Evolutionary conservation across 106 monocot genomes (phyloP).

Genomic region (Dendrobium officinale): DNA sequence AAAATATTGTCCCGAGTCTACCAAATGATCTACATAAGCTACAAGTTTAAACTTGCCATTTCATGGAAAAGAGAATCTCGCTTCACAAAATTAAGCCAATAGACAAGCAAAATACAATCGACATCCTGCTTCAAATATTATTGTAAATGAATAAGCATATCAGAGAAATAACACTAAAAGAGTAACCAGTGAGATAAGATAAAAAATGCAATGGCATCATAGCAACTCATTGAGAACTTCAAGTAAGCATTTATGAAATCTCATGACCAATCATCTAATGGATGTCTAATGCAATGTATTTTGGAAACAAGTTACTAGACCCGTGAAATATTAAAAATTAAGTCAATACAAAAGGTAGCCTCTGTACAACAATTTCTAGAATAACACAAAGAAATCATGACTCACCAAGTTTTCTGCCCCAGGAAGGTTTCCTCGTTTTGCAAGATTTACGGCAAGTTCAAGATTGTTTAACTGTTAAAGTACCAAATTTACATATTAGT

Average conservation of each 20-base stretch:
- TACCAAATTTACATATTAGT: constrained; percentile 7
- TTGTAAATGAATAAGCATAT: not conserved
- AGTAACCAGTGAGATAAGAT: not conserved
- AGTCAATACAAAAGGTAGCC: not conserved
- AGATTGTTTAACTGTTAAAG: constrained; percentile 83
- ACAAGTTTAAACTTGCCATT: not conserved
- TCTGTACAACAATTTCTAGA: not conserved
- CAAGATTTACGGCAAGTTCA: constrained; percentile 96
- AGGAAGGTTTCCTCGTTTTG: constrained; percentile 94
- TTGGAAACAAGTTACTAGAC: not conserved
- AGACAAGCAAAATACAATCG: not conserved
- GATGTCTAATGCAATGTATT: not conserved
- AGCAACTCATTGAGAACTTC: not conserved
- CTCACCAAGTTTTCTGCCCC: constrained; percentile 96
- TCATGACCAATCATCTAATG: not conserved
- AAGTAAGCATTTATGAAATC: not conserved
- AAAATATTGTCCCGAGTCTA: not conserved
- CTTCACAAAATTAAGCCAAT: not conserved
- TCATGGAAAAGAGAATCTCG: not conserved
- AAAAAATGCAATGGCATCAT: not conserved
- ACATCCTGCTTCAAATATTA: not conserved
- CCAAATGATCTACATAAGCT: not conserved
- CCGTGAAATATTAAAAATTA: not conserved
- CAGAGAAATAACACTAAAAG: not conserved
- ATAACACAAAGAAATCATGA: not conserved